A percentile compares a stretch with the other conserved stretches of the same genome.
These are phyloP conservation scores for Yamadazyma buinensis DNA, from an alignment of 1,139 yeast genomes.

Conservation along the genomic window DNA sequence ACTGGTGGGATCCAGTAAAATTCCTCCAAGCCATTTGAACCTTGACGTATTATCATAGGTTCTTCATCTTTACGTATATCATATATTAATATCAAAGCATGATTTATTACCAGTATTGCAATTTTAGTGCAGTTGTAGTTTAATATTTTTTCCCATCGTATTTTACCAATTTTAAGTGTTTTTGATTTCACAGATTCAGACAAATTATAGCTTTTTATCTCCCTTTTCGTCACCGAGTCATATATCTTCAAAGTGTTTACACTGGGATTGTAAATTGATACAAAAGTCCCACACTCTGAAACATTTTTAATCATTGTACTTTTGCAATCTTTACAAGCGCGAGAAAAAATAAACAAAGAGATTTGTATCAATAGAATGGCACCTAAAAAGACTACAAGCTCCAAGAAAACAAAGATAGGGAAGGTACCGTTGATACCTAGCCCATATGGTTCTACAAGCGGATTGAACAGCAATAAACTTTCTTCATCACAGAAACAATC, in stretches of 20 bases:
- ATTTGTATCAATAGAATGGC: slow-evolving; percentile 13
- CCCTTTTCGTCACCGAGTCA: slow-evolving; percentile 4
- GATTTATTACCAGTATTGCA: slow-evolving; percentile 22
- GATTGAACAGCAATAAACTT: no score
- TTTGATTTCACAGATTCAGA: slow-evolving; percentile 1
- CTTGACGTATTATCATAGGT: slow-evolving; percentile 25
- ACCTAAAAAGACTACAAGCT: slow-evolving; percentile 12
- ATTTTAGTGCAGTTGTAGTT: slow-evolving; percentile 19
- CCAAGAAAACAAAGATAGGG: background rate
- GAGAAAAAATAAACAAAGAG: slow-evolving; percentile 3
- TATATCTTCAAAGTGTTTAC: slow-evolving; percentile 8
- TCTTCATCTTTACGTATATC: slow-evolving; percentile 24
- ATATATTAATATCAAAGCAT: slow-evolving; percentile 21
- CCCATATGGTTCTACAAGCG: no score
- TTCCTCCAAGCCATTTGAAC: slow-evolving; percentile 26
- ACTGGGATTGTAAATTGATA: slow-evolving; percentile 5
- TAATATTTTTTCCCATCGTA: slow-evolving; percentile 27
- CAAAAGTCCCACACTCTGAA: slow-evolving; percentile 9
- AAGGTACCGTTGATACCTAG: slow-evolving; percentile 1
- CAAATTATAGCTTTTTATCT: slow-evolving; percentile 11
- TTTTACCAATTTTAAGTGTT: slow-evolving; percentile 8
- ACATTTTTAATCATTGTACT: background rate
- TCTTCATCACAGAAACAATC: slow-evolving; percentile 1
- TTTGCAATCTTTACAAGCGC: background rate
- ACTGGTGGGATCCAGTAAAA: slow-evolving; percentile 36